phyloP scores from a whole-genome alignment of 2,329 filamentous ascomycete genomes.

The Ophiostoma tasmaniense region DNA sequence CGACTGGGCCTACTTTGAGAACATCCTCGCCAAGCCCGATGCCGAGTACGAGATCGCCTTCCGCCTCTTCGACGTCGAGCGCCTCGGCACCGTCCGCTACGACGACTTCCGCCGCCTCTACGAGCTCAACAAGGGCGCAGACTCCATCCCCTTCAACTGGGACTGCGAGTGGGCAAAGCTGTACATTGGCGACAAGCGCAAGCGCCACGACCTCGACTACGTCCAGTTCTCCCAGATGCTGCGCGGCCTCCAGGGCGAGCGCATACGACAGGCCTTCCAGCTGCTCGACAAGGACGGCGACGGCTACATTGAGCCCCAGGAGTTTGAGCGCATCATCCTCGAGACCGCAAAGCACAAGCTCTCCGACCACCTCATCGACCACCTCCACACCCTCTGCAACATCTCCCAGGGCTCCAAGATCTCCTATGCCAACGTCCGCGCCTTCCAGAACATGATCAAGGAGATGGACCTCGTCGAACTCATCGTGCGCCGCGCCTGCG shows the following conservation, averaged over 20 bases:
- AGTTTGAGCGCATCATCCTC: conserved; percentile 93
- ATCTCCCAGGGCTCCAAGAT: conserved; percentile 87
- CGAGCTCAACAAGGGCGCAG: conserved; percentile 76
- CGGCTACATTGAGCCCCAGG: conserved; percentile 88
- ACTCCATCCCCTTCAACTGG: conserved; percentile 92
- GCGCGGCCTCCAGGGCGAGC: conserved; percentile 88
- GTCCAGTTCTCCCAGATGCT: conserved; percentile 97
- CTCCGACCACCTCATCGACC: conserved; percentile 86
- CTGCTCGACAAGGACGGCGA: conserved; percentile 84
- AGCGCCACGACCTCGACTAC: conserved; percentile 87
- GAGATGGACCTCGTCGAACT: conserved; percentile 97
- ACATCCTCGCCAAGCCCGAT: conserved; percentile 85
- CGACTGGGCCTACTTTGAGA: conserved; percentile 92
- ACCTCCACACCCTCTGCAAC: conserved; percentile 89
- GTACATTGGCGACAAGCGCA: conserved; percentile 82
- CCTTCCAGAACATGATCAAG: conserved; percentile 95
- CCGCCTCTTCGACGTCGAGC: conserved; percentile 83
- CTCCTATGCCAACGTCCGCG: conserved; percentile 93
- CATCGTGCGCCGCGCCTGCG: conserved; percentile 78
- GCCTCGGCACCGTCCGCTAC: conserved; percentile 79
- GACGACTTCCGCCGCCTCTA: conserved; percentile 80
- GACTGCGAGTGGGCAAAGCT: conserved; percentile 92
- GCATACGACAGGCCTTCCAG: conserved; percentile 91
- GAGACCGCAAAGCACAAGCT: conserved; percentile 94
- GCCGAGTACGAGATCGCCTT: conserved; percentile 99